Evolutionary conservation across 495 filamentous ascomycete genomes (phyloP).

Genomic region (Penicillium silybi): DNA sequence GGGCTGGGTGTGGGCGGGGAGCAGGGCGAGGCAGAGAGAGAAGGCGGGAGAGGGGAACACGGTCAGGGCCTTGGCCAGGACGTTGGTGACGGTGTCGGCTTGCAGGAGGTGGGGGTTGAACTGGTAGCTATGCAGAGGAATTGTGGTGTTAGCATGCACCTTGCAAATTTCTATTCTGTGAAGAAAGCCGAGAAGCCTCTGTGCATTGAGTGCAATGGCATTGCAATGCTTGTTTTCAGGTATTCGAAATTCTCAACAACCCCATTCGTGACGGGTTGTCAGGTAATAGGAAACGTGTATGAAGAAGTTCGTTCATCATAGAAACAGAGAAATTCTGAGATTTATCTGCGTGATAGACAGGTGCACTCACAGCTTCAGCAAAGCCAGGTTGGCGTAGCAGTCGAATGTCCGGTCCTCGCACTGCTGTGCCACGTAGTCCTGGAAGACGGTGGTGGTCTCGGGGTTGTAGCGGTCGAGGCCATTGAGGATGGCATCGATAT

Average conservation of each 20-base stretch:
- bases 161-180: neutral
- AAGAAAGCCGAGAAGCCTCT: neutral
- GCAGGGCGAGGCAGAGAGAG: constrained; percentile 86
- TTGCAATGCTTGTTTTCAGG: constrained; percentile 26
- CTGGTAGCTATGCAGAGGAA: constrained; percentile 71
- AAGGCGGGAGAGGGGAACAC: constrained; percentile 97
- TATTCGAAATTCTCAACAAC: constrained; percentile 34
- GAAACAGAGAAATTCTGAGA: constrained; percentile 18
- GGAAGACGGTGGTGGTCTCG: constrained; percentile 88
- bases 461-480: constrained; percentile 98
- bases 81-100: constrained; percentile 95
- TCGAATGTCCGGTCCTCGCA: constrained; percentile 94
- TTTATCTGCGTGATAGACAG: constrained; percentile 4
- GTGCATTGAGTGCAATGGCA: neutral
- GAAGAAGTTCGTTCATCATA: constrained; percentile 62
- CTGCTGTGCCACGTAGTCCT: constrained; percentile 91
- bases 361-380: constrained; percentile 91
- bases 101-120: constrained; percentile 98
- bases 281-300: constrained; percentile 99
- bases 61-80: constrained; percentile 96
- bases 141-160: constrained; percentile 9
- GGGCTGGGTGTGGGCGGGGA: constrained; percentile 70
- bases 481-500: constrained; percentile 85
- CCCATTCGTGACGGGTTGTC: constrained; percentile 45
- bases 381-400: constrained; percentile 90